Evolutionary conservation across 768 basidiomycete species (phyloP).

Genomic region (Coprinopsis strossmayeri): DNA sequence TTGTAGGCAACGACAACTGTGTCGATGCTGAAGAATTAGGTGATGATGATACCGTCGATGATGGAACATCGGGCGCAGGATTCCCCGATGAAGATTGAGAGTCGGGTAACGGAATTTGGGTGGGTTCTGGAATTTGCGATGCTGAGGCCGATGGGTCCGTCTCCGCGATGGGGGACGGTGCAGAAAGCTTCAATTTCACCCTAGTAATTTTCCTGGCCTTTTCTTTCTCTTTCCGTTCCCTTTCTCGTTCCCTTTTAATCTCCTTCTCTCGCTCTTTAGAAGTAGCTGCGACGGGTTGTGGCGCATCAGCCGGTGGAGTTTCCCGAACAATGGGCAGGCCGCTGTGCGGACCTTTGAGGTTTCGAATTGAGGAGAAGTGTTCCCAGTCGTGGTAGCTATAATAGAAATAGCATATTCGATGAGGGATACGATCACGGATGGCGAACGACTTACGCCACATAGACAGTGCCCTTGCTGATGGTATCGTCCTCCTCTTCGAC

Average conservation of each 20-base stretch:
- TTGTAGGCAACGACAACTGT: neutral
- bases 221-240: constrained; percentile 15
- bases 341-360: constrained; percentile 74
- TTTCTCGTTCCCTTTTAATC: constrained; percentile 16
- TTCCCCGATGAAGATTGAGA: constrained; percentile 11
- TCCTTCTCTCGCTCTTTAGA: constrained; percentile 17
- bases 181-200: constrained; percentile 26
- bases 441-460: constrained; percentile 70
- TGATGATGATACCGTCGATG: constrained; percentile 1
- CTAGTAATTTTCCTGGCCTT: constrained; percentile 13
- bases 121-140: constrained; percentile 12
- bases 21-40: neutral
- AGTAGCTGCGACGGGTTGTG: constrained; percentile 17
- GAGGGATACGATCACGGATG: neutral
- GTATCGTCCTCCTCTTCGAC: constrained; percentile 15
- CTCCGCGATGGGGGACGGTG: constrained; percentile 6
- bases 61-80: constrained; percentile 10
- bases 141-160: constrained; percentile 23
- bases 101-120: neutral
- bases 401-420: neutral
- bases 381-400: constrained; percentile 88
- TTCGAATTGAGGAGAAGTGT: constrained; percentile 91
- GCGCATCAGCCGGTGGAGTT: constrained; percentile 25
- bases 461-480: constrained; percentile 39
- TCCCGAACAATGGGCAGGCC: constrained; percentile 67